A percentile compares a stretch with the other conserved stretches of the same genome.
Conservation (phyloP, 2,329 filamentous ascomycete species). For the Chrysosporium queenslandicum region DNA sequence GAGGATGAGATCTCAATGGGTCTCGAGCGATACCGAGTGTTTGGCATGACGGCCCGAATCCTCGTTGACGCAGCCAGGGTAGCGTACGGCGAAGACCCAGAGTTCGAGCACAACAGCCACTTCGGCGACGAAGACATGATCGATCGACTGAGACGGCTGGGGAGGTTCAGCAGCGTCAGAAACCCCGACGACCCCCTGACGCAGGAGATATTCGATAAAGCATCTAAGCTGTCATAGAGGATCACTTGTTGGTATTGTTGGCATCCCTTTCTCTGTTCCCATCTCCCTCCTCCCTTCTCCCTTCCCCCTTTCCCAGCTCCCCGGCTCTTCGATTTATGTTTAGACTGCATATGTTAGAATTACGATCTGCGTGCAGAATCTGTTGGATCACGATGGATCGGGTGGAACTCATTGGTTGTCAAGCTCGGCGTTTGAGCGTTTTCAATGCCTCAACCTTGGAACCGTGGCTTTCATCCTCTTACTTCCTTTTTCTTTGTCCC, state of each 20-base stretch:
- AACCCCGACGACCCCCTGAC: constrained; percentile 45
- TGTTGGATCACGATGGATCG: not conserved
- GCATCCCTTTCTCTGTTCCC: not conserved
- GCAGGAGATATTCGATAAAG: constrained; percentile 42
- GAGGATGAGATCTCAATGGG: constrained; percentile 42
- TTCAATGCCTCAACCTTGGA: not conserved
- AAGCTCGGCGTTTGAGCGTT: constrained; percentile 2
- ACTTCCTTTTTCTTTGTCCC: constrained; percentile 5
- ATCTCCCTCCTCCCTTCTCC: not conserved
- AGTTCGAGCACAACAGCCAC: constrained; percentile 64
- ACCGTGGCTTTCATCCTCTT: not conserved
- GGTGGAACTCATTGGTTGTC: not conserved
- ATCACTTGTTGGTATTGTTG: not conserved
- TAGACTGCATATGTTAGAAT: constrained; percentile 6
- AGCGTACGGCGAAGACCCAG: constrained; percentile 71
- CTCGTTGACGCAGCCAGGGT: constrained; percentile 77
- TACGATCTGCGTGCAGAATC: constrained; percentile 1
- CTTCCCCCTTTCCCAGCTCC: no score
- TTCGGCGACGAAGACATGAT: constrained; percentile 61
- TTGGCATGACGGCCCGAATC: constrained; percentile 89
- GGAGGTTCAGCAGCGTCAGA: constrained; percentile 45
- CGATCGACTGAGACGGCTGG: constrained; percentile 44
- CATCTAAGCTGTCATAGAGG: constrained; percentile 36
- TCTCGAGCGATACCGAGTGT: constrained; percentile 64
- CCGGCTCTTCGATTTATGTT: not conserved